Evolutionary conservation across 176 grass and related monocot species (phyloP).

Genomic region (Coix lacrymajobi): DNA sequence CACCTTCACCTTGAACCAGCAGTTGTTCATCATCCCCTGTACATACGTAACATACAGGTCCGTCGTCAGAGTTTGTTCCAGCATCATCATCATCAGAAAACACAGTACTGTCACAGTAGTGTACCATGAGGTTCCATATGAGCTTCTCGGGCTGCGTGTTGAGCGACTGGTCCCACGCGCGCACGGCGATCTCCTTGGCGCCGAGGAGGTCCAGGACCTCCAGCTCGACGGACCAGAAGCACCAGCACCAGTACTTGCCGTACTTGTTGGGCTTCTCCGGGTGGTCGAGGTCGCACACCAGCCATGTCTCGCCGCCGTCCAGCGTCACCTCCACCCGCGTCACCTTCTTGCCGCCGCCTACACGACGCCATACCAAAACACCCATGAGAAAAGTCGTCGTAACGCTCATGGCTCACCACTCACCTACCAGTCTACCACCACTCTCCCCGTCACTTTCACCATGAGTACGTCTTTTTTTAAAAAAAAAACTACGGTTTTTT

Average conservation of each 20-base stretch:
- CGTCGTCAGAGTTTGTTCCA: not conserved
- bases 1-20: slow-evolving; percentile 94
- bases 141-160: slow-evolving; percentile 93
- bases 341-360: slow-evolving; percentile 83
- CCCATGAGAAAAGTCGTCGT: not conserved
- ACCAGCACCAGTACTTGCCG: slow-evolving; percentile 97
- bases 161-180: slow-evolving; percentile 81
- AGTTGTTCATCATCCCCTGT: slow-evolving; percentile 99
- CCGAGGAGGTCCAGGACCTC: slow-evolving; percentile 81
- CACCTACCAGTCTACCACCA: too few species aligned
- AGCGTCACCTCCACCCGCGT: slow-evolving; percentile 92
- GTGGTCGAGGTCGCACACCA: slow-evolving; percentile 56
- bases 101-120: not conserved
- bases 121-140: slow-evolving; percentile 92
- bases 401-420: not conserved
- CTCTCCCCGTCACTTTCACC: not conserved
- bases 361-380: not conserved
- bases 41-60: too few species aligned
- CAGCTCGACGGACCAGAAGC: slow-evolving; percentile 90
- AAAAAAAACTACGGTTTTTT: too few species aligned
- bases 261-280: slow-evolving; percentile 91
- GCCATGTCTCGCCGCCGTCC: slow-evolving; percentile 86
- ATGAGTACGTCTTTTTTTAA: not conserved
- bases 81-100: not conserved
- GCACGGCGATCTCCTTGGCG: slow-evolving; percentile 86